Evolutionary conservation across 345 rosid species (phyloP), one percentile per base, ranked within the genome.

Genomic region (Linum usitatissimum): DNA sequence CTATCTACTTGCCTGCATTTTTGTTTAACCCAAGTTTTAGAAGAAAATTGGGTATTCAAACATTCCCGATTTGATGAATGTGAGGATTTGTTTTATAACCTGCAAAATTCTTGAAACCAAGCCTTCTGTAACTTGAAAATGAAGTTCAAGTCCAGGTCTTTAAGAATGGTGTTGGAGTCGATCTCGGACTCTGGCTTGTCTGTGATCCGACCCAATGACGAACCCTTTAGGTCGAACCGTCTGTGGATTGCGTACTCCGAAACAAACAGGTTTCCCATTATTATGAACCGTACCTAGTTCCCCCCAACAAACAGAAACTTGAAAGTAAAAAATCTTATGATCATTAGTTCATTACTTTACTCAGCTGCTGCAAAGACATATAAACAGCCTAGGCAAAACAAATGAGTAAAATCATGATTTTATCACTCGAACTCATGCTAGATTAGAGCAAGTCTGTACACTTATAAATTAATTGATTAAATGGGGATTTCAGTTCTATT

Each of bases 241-340:
- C 95, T 86, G 61, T 91, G 92, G 55, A 91, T 83, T 6, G 74
- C 70, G 51, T 83, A 85, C 67, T 88, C 98, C 0, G 98, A 84
- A 23, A 95, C 84, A 64, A 91, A 83, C 1, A 91, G 96, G 40
- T 91, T 91, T 38, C 98, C 98, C 96, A 91, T 91, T 3, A 91
- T 86, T 53, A 91, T 79, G 70, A 91, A 91, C 19, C 96, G 81
- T 59, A 91, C 98, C 98, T 91, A 69, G 19, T 48, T 54, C 14
- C 13, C 23, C 38, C 48, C 15, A 51, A 66, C 57, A 15, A n/a
- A 18, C 7, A 4, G 8, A 12, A 19, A 55, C 57, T 1, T 1
- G 5, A 18, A 18, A 3, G 20, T 8, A 18, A 55, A 55, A 55
- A 18, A 15, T 55, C n/a, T 18, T 9, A 15, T 10, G 10, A 45